These are phyloP conservation scores for Pythium oligandrum DNA, from an alignment of 352 stramenopile species.

Conservation along the genomic window DNA sequence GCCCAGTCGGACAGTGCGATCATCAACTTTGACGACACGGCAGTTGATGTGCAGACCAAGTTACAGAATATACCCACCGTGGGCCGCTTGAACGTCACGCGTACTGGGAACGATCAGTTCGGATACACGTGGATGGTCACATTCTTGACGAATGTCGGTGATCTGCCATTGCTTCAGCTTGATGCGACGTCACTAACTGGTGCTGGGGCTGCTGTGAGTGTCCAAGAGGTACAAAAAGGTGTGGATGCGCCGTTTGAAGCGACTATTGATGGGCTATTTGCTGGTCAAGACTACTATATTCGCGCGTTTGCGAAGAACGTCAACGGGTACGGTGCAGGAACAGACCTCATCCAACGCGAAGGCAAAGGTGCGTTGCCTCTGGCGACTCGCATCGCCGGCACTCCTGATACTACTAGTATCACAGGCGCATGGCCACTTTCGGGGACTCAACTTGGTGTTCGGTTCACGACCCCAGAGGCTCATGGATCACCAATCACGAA, in stretches of 20 bases:
- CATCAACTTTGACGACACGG: conserved; percentile 70
- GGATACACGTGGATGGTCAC: conserved; percentile 63
- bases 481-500: conserved; percentile 31
- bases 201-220: conserved; percentile 29
- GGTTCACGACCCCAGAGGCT: conserved; percentile 15
- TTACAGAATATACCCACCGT: conserved; percentile 61
- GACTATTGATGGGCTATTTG: conserved; percentile 40
- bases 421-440: conserved; percentile 46
- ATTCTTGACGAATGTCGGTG: conserved; percentile 66
- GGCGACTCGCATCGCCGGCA: conserved; percentile 26
- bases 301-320: conserved; percentile 58
- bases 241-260: conserved; percentile 59
- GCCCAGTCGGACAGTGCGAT: conserved; percentile 30
- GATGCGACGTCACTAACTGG: conserved; percentile 34
- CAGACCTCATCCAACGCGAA: conserved; percentile 46
- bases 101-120: conserved; percentile 29
- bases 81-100: conserved; percentile 58
- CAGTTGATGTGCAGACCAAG: conserved; percentile 65
- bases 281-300: conserved; percentile 50
- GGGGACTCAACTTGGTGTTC: conserved; percentile 37
- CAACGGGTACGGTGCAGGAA: conserved; percentile 62
- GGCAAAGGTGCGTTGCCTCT: conserved; percentile 55
- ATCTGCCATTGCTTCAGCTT: conserved; percentile 51
- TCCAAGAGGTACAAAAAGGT: conserved; percentile 57
- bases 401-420: conserved; percentile 34